Evolutionary conservation across 345 rosid species (phyloP), one percentile per base, ranked within the genome.

Genomic region (Lagerstroemia speciosa): DNA sequence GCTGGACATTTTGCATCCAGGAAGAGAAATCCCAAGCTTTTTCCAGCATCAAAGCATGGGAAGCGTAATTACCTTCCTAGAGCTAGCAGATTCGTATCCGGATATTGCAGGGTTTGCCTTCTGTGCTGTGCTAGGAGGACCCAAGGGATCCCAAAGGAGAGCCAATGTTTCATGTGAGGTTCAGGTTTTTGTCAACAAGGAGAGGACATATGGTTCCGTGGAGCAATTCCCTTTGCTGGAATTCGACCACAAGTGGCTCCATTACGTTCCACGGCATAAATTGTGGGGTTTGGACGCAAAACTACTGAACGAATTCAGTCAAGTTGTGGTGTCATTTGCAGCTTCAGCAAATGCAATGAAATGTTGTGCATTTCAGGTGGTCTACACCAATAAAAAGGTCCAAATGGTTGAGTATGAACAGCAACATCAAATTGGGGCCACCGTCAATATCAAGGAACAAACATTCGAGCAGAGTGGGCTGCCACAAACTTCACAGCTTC

Each of bases 1-100:
- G 26, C 17, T 63, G 14, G 67, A 64, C 48, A 71, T 64, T 46
- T 24, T 71, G 9, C 34, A 62, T 64, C 50, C 68, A 32, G 67
- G 73, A 71, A 64, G 68, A 26, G 45, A 64, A 46, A 26, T 71
- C 41, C 68, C 73, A 34, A 36, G 26, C 30, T 71, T 32, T 40
- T 48, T 71, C 24, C 31, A n/a, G 11, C 67, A 43, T n/a, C 33
- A 29, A 24, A 70, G 40, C 32, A 41, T 3, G 67, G 66, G 2
- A 27, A 22, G 58, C 12, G 6, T 33, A 6, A 14, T 41, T 2
- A n/a, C 30, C 8, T 70, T 70, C 31, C 6, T 32, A 5, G 34
- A n/a, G 12, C 30, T 30, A 62, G 45, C 48, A 2, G 63, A 63
- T 30, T 31, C 10, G 6, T 24, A 46, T 31, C 43, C 19, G 1